Evolutionary conservation across 257 asterid species (phyloP), one percentile per base, ranked within the genome.

Genomic region (Scutellaria galericulata): DNA sequence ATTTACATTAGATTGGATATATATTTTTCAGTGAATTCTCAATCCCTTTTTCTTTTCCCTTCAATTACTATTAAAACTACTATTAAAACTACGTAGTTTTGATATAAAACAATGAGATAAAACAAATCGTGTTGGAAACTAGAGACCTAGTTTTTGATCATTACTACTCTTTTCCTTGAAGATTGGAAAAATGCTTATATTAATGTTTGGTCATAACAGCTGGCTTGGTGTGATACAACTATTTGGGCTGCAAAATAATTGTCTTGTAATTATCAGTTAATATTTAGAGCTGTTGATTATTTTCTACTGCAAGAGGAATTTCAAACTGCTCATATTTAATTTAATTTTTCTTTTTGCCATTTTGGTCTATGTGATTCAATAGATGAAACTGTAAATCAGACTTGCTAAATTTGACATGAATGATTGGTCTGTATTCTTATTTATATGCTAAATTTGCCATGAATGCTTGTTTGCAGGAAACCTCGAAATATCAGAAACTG

Each of bases 401-500:
- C 20, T 5, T 22, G 14, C 37, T 54, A 54, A 54, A 54, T 54
- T 53, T 54, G 60, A 22, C 60, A 8, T 54, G 40, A 22, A 22
- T 55, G 61, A 31, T 1, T 31, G 37, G 37, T 3, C 37, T 31
- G 37, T 31, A 31, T 31, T 31, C 37, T 31, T 3, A 2, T 31
- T 31, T 31, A 31, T 31, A 31, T 22, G 14, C 39, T 55, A 55
- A 55, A 55, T 55, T 54, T 55, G 61, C 10, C 61, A 22, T 55
- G 40, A 22, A 22, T 55, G 61, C 37, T 31, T 31, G 37, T 31
- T 58, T 75, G 53, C 86, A 88, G 95, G 89, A 86, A 66, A 75
- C 72, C 53, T 64, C 86, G 3, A 76, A 75, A 51, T 88, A 86
- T 24, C 76, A 77, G 71, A 82, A 82, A 80, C 37, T 84, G 68